Base-by-base conservation (phyloP, 2,329 filamentous ascomycete genomes). In the Phoma herbarum region DNA sequence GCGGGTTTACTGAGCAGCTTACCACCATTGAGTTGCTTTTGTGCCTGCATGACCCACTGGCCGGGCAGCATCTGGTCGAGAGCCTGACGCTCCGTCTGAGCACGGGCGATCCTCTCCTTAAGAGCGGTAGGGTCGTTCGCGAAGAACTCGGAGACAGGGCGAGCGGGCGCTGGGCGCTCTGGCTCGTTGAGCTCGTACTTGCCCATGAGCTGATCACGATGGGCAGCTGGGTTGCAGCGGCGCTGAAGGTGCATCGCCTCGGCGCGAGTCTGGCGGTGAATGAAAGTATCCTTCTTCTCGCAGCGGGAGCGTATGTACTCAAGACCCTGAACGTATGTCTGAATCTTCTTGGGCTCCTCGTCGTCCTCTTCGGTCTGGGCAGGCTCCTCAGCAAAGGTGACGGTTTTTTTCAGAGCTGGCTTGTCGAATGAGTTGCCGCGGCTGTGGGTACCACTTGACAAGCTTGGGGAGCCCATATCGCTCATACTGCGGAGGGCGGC, bases 311-410 rank as follows among this genome's bases (percentile, higher is more conserved):
- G 81, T 65, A 91, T 85, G 71, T 90, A 88, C 66, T 92, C 88
- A 75, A 97, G 97, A 10, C 92, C 92, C 61, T 91, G 89, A 79
- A 93, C 94, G 78, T 97, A 97, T 5, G 93, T 90, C 3, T 90
- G 89, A 70, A 95, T 91, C 71, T 74, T 73, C 63, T 77, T 73
- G 14, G 72, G 61, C 25, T 62, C 62, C 11, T 69, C 64, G 39
- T 74, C 71, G 22, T 74, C 66, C 3, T 65, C 60, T 37, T 66
- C 59, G 4, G 66, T 63, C 45, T 72, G 57, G n/a, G 52, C 51
- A 7, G 67, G 63, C 28, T 75, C 69, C 48, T 76, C 70, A 1
- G 88, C 89, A 73, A 94, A 94, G 52, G 88, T 89, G 29, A 94
- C 91, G 0, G 86, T 87, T 80, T 94, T 94, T 78, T 91, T 92